Base-by-base conservation (phyloP, 129 eudicot species). In the Cynara cardunculus region DNA sequence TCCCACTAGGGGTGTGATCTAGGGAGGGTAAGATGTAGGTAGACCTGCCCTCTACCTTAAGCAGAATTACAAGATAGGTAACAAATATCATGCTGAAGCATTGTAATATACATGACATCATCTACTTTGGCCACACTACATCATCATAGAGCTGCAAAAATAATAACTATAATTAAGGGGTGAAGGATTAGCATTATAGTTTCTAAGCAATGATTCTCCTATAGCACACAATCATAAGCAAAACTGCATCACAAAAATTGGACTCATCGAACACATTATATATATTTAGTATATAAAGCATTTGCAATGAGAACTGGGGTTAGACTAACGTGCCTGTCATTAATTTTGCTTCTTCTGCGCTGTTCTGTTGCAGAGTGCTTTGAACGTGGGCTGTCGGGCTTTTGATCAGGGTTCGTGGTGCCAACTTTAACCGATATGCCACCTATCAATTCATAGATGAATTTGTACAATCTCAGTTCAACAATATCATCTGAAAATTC, bases 281-380 rank as follows among this genome's bases (percentile, higher is more conserved):
- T 56, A 56, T 0, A 53, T 56, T 56, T 56, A 66, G 5, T 66
- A 71, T 35, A 7, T 25, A 7, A 25, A 30, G 70, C 71, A 61
- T 30, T 62, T 8, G 13, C 24, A 30, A 16, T 39, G 71, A 80
- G 64, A 72, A 62, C 11, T 16, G 26, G 22, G 35, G 21, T 59
- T 30, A 35, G 26, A 27, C 46, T 68, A 79, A 86, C 91, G 82
- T 90, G 85, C 99, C 99, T 95, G 88, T 95, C 99, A 82, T 95
- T 95, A 65, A 95, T 95, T 87, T 95, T 95, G 91, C 99, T 87
- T 81, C 99, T 90, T 84, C 99, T 84, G 21, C 99, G 99, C 71
- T 95, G 99, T 87, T 95, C 99, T 2, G 99, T 95, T 73, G 97
- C 99, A 41, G 99, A 95, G 87, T 95, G 99, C 69, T 95, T 95